Conservation (phyloP, 805 yeast genomes). For the Allodekkera sacchari region DNA sequence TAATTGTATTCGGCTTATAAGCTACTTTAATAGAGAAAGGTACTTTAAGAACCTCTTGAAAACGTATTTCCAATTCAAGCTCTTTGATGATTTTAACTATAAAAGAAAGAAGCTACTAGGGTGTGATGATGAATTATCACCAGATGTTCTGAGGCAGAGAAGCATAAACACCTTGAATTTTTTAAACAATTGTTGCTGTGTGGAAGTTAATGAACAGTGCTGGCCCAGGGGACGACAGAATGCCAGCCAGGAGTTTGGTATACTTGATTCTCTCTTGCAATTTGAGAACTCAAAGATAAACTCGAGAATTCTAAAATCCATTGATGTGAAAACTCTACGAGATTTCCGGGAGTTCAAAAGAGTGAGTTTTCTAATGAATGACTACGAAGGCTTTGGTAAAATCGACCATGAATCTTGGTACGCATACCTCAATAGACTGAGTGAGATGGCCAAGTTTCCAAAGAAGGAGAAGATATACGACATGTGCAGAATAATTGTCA, state of each 20-base stretch:
- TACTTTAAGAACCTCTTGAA: constrained; percentile 5
- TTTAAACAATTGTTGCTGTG: constrained; percentile 16
- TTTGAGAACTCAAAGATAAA: constrained; percentile 15
- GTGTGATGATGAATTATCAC: constrained; percentile 1
- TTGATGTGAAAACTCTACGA: constrained; percentile 1
- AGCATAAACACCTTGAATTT: constrained; percentile 18
- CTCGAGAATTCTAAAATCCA: not conserved
- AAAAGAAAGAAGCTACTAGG: constrained; percentile 7
- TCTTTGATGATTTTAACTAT: constrained; percentile 16
- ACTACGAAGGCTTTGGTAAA: not conserved
- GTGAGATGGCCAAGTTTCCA: constrained; percentile 1
- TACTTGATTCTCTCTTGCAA: constrained; percentile 13
- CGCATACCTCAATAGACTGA: constrained; percentile 6
- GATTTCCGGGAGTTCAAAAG: constrained; percentile 3
- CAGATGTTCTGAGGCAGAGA: constrained; percentile 9
- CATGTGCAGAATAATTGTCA: constrained; percentile 4
- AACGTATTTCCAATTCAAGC: constrained; percentile 11
- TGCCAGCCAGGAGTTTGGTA: constrained; percentile 7
- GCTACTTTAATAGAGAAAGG: constrained; percentile 6
- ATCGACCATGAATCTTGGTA: constrained; percentile 7
- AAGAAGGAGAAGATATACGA: constrained; percentile 5
- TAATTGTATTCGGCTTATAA: constrained; percentile 12
- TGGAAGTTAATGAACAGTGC: constrained; percentile 3
- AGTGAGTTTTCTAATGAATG: not conserved
- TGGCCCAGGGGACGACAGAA: constrained; percentile 3